phyloP scores from a whole-genome alignment of 305 asterid genomes.

The Andrographis paniculata region DNA sequence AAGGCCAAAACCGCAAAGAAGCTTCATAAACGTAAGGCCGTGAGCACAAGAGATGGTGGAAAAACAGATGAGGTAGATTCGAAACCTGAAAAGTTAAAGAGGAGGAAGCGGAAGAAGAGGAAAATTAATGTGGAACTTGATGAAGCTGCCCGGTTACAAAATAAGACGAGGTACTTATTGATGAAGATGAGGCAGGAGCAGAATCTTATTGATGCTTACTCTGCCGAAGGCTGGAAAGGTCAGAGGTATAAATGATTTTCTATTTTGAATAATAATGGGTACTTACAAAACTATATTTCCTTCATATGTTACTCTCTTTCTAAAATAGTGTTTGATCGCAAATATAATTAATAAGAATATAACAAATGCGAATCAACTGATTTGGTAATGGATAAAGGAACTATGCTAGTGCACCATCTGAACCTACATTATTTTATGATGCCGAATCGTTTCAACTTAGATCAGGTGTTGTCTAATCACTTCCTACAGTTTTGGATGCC shows the following conservation, averaged over 20 bases:
- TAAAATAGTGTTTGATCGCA: too few relatives aligned
- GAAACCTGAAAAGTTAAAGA: constrained; percentile 30
- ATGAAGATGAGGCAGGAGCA: constrained; percentile 87
- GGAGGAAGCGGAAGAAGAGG: constrained; percentile 46
- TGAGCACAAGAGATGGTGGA: constrained; percentile 19
- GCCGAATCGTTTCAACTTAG: constrained; percentile 1
- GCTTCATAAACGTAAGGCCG: constrained; percentile 19
- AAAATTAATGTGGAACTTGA: constrained; percentile 49
- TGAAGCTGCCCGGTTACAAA: constrained; percentile 78
- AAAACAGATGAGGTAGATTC: constrained; percentile 25
- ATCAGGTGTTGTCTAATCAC: constrained; percentile 4
- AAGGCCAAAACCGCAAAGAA: constrained; percentile 45
- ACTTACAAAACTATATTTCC: constrained; percentile 12
- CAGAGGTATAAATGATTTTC: constrained; percentile 58
- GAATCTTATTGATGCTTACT: constrained; percentile 93
- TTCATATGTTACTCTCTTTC: constrained; percentile 5
- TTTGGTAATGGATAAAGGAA: constrained; percentile 2
- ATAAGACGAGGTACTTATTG: constrained; percentile 77
- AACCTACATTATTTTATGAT: constrained; percentile 1
- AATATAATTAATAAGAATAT: neutral
- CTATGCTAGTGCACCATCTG: neutral
- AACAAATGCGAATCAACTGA: neutral
- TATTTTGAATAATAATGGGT: constrained; percentile 9
- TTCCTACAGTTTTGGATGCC: constrained; percentile 6
- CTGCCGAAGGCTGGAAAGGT: constrained; percentile 97